Evolutionary conservation across 208 protist genomes (phyloP).

Genomic region (Acanthamoeba sp.): DNA sequence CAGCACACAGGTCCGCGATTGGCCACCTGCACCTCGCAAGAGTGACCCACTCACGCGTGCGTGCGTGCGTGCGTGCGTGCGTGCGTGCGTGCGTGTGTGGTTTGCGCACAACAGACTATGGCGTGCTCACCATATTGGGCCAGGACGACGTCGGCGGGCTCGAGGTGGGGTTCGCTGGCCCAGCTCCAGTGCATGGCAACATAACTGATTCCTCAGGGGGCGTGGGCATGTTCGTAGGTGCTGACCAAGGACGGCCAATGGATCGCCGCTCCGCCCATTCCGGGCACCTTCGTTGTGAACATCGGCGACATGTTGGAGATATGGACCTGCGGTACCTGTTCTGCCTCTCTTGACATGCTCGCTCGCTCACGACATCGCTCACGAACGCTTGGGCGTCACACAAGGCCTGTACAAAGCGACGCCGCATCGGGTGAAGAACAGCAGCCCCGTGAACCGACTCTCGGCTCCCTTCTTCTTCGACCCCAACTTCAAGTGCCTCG

Average conservation of each 20-base stretch:
- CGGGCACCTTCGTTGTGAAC: slow-evolving; percentile 22
- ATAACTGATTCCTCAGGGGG: too few relatives aligned
- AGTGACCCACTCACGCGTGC: too few relatives aligned
- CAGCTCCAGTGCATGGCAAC: too few relatives aligned
- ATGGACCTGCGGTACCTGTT: neutral
- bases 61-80: too few relatives aligned
- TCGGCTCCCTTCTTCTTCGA: slow-evolving; percentile 13
- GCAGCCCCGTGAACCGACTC: neutral
- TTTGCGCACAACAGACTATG: neutral
- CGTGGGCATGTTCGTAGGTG: too few relatives aligned
- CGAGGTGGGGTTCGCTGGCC: too few relatives aligned
- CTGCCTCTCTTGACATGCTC: too few relatives aligned
- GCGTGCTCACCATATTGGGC: neutral
- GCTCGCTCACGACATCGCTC: too few relatives aligned
- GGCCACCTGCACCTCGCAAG: too few relatives aligned
- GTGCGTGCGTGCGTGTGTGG: too few relatives aligned
- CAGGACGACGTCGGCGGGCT: slow-evolving; percentile 4
- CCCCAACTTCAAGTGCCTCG: slow-evolving; percentile 20
- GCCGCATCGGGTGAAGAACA: neutral
- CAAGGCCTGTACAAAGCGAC: slow-evolving; percentile 1
- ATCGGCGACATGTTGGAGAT: slow-evolving; percentile 2
- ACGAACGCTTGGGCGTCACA: neutral
- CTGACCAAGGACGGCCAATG: slow-evolving; percentile 10
- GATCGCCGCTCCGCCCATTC: neutral
- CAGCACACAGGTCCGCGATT: neutral